Conservation (phyloP, 148 eudicot species). For the Persicaria maculosa region DNA sequence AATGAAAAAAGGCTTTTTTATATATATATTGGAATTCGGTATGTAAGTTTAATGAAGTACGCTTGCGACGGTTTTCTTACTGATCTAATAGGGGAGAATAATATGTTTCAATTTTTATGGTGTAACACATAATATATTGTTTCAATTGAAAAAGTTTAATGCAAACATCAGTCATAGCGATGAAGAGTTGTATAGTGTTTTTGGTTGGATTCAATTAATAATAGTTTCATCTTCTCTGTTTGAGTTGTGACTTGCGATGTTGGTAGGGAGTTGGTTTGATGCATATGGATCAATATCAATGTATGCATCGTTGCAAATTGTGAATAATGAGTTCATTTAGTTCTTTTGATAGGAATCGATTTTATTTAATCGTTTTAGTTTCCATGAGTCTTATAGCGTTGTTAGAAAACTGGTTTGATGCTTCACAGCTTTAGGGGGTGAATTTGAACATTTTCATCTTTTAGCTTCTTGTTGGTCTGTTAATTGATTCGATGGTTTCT, state of each 20-base stretch:
- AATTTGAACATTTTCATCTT: neutral
- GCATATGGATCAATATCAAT: neutral
- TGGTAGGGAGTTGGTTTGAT: neutral
- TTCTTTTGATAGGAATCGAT: neutral
- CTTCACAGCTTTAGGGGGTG: neutral
- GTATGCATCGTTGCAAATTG: neutral
- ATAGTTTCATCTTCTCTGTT: neutral
- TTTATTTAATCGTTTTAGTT: neutral
- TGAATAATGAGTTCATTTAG: neutral
- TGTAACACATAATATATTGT: neutral
- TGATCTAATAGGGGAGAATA: too few species aligned
- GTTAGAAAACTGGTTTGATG: neutral
- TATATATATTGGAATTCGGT: too few species aligned
- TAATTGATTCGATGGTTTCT: neutral
- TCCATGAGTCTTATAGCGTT: neutral
- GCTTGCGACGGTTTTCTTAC: too few species aligned
- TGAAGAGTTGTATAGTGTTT: neutral
- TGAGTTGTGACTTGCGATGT: neutral
- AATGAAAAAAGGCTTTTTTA: too few species aligned
- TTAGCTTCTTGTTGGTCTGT: neutral
- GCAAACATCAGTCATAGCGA: constrained; percentile 1
- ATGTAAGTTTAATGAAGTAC: too few species aligned
- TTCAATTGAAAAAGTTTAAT: neutral
- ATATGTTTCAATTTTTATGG: too few species aligned
- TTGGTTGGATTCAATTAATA: neutral